Evolutionary conservation across 1,284 basidiomycete genomes (phyloP).

Genomic region (Malassezia cuniculi): DNA sequence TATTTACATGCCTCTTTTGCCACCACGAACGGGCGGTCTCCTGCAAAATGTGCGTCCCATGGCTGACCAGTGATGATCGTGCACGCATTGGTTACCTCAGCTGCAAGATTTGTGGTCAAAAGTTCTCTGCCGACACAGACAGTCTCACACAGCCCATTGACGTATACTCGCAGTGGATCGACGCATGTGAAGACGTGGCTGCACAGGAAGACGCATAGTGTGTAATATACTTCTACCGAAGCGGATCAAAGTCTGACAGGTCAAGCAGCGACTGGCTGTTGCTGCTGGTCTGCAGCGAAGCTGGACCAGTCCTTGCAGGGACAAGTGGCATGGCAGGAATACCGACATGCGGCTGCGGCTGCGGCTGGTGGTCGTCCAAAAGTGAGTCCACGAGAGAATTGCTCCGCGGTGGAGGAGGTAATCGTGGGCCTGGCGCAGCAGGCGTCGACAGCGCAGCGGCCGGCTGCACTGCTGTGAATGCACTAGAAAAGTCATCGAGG

Average conservation of each 20-base stretch:
- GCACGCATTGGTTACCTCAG: slow-evolving; percentile 28
- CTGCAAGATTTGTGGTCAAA: slow-evolving; percentile 43
- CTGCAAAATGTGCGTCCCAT: slow-evolving; percentile 68
- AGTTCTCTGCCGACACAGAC: slow-evolving; percentile 44
- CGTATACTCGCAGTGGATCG: slow-evolving; percentile 79
- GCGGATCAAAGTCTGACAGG: slow-evolving; percentile 13
- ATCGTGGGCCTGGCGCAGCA: too few relatives aligned
- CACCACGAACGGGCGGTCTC: slow-evolving; percentile 78
- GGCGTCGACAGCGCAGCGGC: too few relatives aligned
- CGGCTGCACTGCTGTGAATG: too few relatives aligned
- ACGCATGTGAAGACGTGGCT: slow-evolving; percentile 72
- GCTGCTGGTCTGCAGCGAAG: too few relatives aligned
- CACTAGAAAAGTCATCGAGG: too few relatives aligned
- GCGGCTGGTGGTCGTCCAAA: too few relatives aligned
- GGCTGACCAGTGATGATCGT: slow-evolving; percentile 39
- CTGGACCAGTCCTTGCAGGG: too few relatives aligned
- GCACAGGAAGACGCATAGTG: neutral
- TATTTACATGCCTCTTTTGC: slow-evolving; percentile 58
- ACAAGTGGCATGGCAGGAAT: too few relatives aligned
- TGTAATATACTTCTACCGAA: neutral
- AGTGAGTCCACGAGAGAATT: too few relatives aligned
- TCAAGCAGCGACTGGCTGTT: too few relatives aligned
- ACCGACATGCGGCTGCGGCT: too few relatives aligned
- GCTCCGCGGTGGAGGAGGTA: too few relatives aligned
- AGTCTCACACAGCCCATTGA: slow-evolving; percentile 77